Evolutionary conservation across 306 rosid genomes (phyloP), one percentile per base, ranked within the genome.

Genomic region (Potentilla sterilis): DNA sequence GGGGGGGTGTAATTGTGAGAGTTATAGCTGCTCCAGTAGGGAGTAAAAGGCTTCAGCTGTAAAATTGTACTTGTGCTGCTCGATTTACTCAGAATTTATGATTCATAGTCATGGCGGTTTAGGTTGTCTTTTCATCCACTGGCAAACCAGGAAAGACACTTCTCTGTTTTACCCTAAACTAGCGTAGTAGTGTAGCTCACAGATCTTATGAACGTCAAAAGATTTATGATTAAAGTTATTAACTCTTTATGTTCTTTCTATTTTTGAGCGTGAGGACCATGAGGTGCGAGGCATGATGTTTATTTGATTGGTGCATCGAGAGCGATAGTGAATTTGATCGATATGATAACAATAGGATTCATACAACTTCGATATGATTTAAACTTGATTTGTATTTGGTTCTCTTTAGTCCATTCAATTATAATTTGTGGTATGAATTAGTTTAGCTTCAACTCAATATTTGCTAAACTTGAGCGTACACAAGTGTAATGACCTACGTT

Each of bases 1-100:
- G 71, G 54, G 43, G 43, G 28, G 52, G 13, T 54, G 58, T 68
- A 73, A 69, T 67, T 76, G 69, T n/a, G 69, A 73, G 8, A 19
- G 73, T 61, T 68, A 32, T 48, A 7, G 75, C 34, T 28, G 1
- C 3, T 6, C 9, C 7, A 3, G 9, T 4, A 19, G 44, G 42
- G 42, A 42, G 57, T 58, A 9, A 16, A 42, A 42, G 16, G 0
- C 15, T 11, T 58, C 42, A 40, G 5, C 57, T 41, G 43, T 57
- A 9, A 72, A 58, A 9, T 40, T 58, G 77, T 58, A 41, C 43
- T 9, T 7, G 7, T 66, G 28, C 70, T 16, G 8, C 14, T 64
- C 69, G 13, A 28, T 61, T 61, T 14, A 12, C 3, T 14, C 65
- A 4, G 2, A 9, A 28, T 58, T 11, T 10, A 58, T 58, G 65